Conservation (phyloP, 2,329 filamentous ascomycete genomes). For the Parastagonospora nodorum region DNA sequence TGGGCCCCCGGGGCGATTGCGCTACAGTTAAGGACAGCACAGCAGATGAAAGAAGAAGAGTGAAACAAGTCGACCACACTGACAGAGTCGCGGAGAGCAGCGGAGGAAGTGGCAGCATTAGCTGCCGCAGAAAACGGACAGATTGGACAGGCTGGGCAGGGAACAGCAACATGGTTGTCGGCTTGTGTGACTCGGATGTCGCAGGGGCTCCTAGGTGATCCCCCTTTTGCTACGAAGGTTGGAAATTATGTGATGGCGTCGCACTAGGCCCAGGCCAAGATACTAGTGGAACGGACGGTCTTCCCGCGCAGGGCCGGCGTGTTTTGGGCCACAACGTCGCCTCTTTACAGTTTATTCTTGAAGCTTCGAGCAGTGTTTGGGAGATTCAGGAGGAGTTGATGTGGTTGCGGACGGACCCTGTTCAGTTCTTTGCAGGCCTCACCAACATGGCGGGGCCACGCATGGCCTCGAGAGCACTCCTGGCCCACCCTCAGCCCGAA, state of each 20-base stretch:
- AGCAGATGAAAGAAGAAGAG: slow-evolving; percentile 21
- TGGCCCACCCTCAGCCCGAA: too few species aligned
- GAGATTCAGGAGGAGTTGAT: not conserved
- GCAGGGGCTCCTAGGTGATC: slow-evolving; percentile 32
- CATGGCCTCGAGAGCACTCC: too few species aligned
- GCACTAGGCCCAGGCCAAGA: slow-evolving; percentile 14
- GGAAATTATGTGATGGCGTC: slow-evolving; percentile 26
- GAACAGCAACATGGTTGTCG: slow-evolving; percentile 32
- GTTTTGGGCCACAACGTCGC: slow-evolving; percentile 9
- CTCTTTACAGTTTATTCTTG: not conserved
- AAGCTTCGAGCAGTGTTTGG: not conserved
- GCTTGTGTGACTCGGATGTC: slow-evolving; percentile 29
- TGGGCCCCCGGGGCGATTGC: slow-evolving; percentile 25
- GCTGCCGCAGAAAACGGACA: slow-evolving; percentile 27
- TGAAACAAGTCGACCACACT: slow-evolving; percentile 37
- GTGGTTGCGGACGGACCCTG: too few species aligned
- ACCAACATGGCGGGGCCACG: too few species aligned
- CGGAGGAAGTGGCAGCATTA: slow-evolving; percentile 34
- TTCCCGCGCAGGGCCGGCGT: slow-evolving; percentile 11
- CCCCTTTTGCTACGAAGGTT: slow-evolving; percentile 37
- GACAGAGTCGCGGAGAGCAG: slow-evolving; percentile 35
- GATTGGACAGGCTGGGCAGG: slow-evolving; percentile 29
- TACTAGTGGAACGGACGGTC: slow-evolving; percentile 1
- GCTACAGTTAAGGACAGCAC: slow-evolving; percentile 32
- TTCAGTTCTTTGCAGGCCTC: too few species aligned